Conservation (phyloP, 257 asterid genomes). For the Solanum lycopersicoides region DNA sequence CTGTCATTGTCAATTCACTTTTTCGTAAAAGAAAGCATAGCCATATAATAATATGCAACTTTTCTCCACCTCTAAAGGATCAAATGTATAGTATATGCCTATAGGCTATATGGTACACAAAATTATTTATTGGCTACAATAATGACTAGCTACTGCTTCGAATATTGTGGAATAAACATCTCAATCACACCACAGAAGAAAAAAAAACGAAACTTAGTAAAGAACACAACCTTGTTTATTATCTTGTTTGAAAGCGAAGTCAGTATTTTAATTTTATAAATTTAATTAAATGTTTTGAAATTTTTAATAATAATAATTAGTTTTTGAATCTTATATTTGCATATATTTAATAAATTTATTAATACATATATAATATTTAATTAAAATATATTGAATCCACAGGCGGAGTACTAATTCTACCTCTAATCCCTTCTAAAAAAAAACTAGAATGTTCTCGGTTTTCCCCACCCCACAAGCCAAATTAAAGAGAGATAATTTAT, state of each 20-base stretch:
- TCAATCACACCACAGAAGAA: background rate
- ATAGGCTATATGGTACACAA: background rate
- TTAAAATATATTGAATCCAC: too few species aligned
- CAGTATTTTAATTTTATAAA: too few species aligned
- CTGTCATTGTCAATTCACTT: background rate
- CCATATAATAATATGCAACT: background rate
- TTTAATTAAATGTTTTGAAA: too few species aligned
- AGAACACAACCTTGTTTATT: background rate
- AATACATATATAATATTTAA: too few species aligned
- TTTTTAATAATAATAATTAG: too few species aligned
- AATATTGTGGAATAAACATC: background rate
- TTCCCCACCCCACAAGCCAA: too few species aligned
- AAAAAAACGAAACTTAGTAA: background rate
- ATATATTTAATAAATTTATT: too few species aligned
- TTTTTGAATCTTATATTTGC: too few species aligned
- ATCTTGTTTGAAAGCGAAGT: rapidly evolving
- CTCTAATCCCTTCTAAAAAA: too few species aligned
- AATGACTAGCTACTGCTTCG: background rate
- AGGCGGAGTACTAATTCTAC: too few species aligned
- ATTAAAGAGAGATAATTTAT: too few species aligned
- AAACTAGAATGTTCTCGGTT: too few species aligned
- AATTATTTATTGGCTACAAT: background rate
- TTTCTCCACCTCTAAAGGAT: background rate
- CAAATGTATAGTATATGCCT: background rate
- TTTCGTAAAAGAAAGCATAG: background rate